Percentiles rank a stretch among this genome's conserved stretches.
Conservation (phyloP, 2,329 filamentous ascomycete species). For the Exophiala sideris region DNA sequence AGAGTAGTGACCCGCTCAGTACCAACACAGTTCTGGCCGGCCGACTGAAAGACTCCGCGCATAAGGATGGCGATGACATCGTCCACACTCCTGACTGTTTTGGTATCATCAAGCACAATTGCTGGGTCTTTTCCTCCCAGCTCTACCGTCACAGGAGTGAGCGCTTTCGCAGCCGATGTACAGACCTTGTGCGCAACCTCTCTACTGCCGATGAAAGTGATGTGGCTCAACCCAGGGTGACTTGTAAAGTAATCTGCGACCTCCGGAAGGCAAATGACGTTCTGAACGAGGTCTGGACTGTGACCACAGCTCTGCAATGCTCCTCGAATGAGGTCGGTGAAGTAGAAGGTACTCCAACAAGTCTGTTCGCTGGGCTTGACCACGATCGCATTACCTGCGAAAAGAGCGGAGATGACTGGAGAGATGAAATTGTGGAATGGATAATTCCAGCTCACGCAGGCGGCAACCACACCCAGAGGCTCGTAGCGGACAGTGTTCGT, state of each 20-base stretch:
- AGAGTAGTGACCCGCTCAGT: conserved; percentile 88
- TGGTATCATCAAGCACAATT: conserved; percentile 75
- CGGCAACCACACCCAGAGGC: conserved; percentile 86
- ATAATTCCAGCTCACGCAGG: conserved; percentile 96
- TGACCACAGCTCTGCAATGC: conserved; percentile 81
- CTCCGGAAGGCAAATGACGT: conserved; percentile 81
- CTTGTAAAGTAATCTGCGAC: conserved; percentile 78
- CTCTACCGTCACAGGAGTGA: conserved; percentile 88
- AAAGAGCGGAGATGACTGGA: conserved; percentile 84
- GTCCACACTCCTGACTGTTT: conserved; percentile 57
- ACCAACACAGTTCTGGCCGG: conserved; percentile 96
- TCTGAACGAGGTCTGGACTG: conserved; percentile 76
- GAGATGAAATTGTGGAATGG: conserved; percentile 93
- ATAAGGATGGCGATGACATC: conserved; percentile 79
- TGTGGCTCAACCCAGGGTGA: conserved; percentile 77
- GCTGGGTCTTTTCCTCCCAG: conserved; percentile 94
- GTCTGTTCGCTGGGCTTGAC: conserved; percentile 96
- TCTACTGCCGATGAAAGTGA: conserved; percentile 94
- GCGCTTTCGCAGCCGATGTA: conserved; percentile 73
- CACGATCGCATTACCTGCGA: conserved; percentile 85
- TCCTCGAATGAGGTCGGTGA: conserved; percentile 70
- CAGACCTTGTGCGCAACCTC: conserved; percentile 85
- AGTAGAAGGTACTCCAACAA: conserved; percentile 86
- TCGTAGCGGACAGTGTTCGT: conserved; percentile 86
- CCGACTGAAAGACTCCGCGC: conserved; percentile 81